Conservation (phyloP, 305 asterid genomes). For the Euphrasia arctica region DNA sequence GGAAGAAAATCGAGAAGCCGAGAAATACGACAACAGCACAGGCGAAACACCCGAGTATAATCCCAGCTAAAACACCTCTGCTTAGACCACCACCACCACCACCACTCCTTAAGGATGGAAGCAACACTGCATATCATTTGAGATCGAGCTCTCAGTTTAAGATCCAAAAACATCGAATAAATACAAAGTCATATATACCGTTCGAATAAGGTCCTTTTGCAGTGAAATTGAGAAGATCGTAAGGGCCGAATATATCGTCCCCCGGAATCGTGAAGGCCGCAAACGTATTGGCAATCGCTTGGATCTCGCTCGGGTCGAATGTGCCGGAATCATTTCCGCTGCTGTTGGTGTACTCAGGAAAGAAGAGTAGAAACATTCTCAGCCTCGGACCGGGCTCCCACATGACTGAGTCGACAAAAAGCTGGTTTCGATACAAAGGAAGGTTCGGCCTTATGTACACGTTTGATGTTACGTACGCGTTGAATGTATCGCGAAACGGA, state of each 20-base stretch:
- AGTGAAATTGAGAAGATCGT: conserved; percentile 47
- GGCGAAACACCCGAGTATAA: conserved; percentile 31
- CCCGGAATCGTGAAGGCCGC: conserved; percentile 39
- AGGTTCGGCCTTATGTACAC: conserved; percentile 19
- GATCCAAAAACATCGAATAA: background rate
- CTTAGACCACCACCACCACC: conserved; percentile 33
- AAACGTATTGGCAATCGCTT: conserved; percentile 31
- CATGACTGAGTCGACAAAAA: conserved; percentile 34
- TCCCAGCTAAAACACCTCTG: conserved; percentile 49
- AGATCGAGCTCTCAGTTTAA: conserved; percentile 13
- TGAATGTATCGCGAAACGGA: conserved; percentile 31
- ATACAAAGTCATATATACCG: conserved; percentile 23
- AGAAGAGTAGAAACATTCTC: conserved; percentile 39
- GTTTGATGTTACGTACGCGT: conserved; percentile 25
- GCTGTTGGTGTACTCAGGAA: conserved; percentile 23
- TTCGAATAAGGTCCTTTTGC: conserved; percentile 33
- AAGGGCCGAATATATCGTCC: conserved; percentile 42
- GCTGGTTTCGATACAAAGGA: conserved; percentile 28
- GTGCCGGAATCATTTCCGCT: conserved; percentile 24
- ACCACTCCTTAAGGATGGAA: conserved; percentile 35
- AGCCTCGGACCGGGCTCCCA: conserved; percentile 59
- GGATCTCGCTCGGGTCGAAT: conserved; percentile 31
- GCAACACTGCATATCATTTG: conserved; percentile 31
- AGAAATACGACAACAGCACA: conserved; percentile 26
- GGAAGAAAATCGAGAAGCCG: conserved; percentile 24